Evolutionary conservation across 495 filamentous ascomycete genomes (phyloP).

Genomic region (Lepraria neglecta): DNA sequence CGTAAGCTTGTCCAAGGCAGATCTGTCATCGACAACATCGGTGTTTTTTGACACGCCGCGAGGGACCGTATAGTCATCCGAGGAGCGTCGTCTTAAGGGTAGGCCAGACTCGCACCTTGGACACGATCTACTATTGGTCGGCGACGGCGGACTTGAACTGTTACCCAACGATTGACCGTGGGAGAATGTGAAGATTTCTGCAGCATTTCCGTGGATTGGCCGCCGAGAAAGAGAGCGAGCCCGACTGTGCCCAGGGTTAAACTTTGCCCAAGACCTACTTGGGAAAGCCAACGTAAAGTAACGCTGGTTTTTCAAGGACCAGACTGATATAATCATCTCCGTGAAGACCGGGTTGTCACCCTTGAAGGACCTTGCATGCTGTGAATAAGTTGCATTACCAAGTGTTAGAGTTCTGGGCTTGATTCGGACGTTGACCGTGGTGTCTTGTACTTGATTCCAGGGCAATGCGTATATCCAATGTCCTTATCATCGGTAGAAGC

Average conservation of each 20-base stretch:
- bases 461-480: no score
- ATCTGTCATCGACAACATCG: not conserved
- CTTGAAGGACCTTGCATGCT: not conserved
- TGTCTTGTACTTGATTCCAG: not conserved
- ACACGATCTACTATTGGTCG: not conserved
- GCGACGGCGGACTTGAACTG: not conserved
- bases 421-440: not conserved
- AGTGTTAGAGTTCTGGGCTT: not conserved
- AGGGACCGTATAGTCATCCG: constrained; percentile 14
- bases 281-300: not conserved
- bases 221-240: not conserved
- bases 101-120: no score
- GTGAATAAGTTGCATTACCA: no score
- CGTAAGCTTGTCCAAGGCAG: constrained; percentile 54
- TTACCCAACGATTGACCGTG: not conserved
- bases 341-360: not conserved
- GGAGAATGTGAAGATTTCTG: not conserved
- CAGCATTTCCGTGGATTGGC: not conserved
- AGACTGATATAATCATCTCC: constrained; percentile 4
- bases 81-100: constrained; percentile 4
- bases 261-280: not conserved
- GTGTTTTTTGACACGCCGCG: not conserved
- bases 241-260: not conserved
- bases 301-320: not conserved
- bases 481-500: no score